Evolutionary conservation across 2,329 filamentous ascomycete species (phyloP).

Genomic region (Ophiocordyceps camponoti-saundersi): DNA sequence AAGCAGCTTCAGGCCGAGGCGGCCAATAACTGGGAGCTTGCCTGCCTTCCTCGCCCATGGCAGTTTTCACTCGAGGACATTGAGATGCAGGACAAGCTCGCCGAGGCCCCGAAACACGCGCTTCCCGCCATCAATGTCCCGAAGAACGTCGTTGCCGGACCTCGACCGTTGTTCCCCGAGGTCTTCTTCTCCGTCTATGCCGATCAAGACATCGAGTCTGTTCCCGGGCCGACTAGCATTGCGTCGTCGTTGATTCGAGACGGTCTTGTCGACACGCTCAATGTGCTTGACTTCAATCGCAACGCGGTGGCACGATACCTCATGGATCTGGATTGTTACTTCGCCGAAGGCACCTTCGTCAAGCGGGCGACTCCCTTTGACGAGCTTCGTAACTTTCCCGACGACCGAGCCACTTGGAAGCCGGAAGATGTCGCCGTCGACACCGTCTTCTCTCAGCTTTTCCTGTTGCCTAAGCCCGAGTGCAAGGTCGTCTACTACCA

Average conservation of each 20-base stretch:
- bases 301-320: slow-evolving; percentile 73
- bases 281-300: slow-evolving; percentile 83
- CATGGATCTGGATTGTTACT: slow-evolving; percentile 91
- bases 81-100: slow-evolving; percentile 42
- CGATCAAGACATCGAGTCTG: slow-evolving; percentile 74
- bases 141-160: slow-evolving; percentile 54
- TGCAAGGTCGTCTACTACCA: slow-evolving; percentile 97
- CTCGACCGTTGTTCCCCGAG: slow-evolving; percentile 72
- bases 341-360: slow-evolving; percentile 75
- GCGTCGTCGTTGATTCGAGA: slow-evolving; percentile 75
- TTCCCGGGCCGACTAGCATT: slow-evolving; percentile 60
- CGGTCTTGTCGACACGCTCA: slow-evolving; percentile 79
- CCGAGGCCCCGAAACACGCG: slow-evolving; percentile 49
- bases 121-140: slow-evolving; percentile 67
- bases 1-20: slow-evolving; percentile 71
- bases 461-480: slow-evolving; percentile 71
- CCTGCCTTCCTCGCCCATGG: slow-evolving; percentile 51
- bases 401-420: slow-evolving; percentile 70
- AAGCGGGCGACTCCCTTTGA: slow-evolving; percentile 90
- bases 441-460: slow-evolving; percentile 88
- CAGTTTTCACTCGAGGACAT: slow-evolving; percentile 43
- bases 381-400: slow-evolving; percentile 55
- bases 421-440: slow-evolving; percentile 96
- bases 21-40: slow-evolving; percentile 55
- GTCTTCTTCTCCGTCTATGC: slow-evolving; percentile 86